Base-by-base conservation (phyloP, 441 rosid species). In the Euphorbia schlechtendalii region DNA sequence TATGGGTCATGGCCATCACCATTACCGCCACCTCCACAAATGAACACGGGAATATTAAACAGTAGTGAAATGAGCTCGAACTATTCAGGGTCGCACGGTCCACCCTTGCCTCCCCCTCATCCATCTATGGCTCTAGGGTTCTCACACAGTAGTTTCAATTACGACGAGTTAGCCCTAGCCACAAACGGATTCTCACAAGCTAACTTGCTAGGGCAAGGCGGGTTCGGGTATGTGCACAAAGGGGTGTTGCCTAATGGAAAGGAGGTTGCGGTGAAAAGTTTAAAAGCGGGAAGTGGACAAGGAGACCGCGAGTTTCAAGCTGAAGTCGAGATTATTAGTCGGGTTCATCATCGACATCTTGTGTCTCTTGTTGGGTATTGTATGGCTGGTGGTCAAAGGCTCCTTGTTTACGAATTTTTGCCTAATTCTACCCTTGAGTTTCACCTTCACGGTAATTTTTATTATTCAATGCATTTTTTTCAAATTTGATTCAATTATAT, bases 271-370 rank as follows among this genome's bases (percentile, higher is more conserved):
- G 89, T 92, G 12, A 90, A 92, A 80, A 92, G 86, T 73, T 91
- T 88, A 66, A 92, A 86, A 72, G 81, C 76, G 5, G 97, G 96
- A 5, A 81, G 98, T 13, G 96, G 97, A 59, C 97, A 92, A 75
- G 97, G 98, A 4, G 93, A 92, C 11, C 81, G 90, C 28, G 96
- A 89, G 59, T 92, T 92, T 59, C 86, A 82, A 69, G 96, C 96
- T 7, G 96, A 92, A 76, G 92, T 92, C 53, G 96, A 92, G 81
- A 92, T 86, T 48, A 87, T 92, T 36, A 92, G 96, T 25, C 91
- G 93, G 11, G 93, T 92, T 70, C 98, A 92, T 69, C 98, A 89
- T 74, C 80, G 91, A 1, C 93, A 92, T 77, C 73, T 92, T 75
- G 96, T 89, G 15, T 86, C 96, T 56, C 68, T 89, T 69, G 93